These are phyloP conservation scores for Waitea zeae DNA, from an alignment of 1,284 basidiomycete genomes.

Conservation along the genomic window DNA sequence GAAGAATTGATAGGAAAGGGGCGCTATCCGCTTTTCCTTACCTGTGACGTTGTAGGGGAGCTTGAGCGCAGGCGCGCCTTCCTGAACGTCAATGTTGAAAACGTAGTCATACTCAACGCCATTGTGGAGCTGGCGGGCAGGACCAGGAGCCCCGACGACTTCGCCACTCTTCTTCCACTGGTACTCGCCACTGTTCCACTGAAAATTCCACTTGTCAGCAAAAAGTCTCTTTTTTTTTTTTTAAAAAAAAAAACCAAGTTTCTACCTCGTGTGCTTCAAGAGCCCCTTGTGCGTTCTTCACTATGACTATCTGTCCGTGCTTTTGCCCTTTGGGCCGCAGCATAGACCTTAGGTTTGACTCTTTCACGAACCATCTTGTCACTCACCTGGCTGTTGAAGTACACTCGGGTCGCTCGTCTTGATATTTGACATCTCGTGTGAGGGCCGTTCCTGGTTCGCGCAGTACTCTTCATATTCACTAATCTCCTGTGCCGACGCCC, in stretches of 20 bases:
- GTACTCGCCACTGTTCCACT: constrained; percentile 60
- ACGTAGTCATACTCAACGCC: constrained; percentile 98
- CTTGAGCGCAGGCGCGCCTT: constrained; percentile 86
- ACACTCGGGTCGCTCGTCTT: constrained; percentile 83
- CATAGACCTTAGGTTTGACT: constrained; percentile 5
- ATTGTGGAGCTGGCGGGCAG: constrained; percentile 55
- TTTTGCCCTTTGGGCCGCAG: constrained; percentile 51
- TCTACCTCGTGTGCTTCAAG: constrained; percentile 78
- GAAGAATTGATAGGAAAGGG: background rate
- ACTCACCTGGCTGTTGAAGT: constrained; percentile 52
- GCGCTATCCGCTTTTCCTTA: constrained; percentile 16
- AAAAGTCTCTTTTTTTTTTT: background rate
- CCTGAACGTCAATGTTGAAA: constrained; percentile 93
- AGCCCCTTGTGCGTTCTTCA: constrained; percentile 46
- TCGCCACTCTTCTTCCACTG: constrained; percentile 91
- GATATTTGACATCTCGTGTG: constrained; percentile 82
- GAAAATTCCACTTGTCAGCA: constrained; percentile 1
- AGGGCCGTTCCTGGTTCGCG: constrained; percentile 48
- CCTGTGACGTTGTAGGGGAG: constrained; percentile 86
- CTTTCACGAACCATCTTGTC: constrained; percentile 1
- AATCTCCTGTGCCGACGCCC: constrained; percentile 50
- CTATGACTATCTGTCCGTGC: constrained; percentile 85
- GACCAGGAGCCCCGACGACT: constrained; percentile 87
- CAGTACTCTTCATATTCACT: constrained; percentile 62
- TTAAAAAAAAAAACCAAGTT: no score